Evolutionary conservation across 2,329 filamentous ascomycete species (phyloP).

Genomic region (Xylariales sp.): DNA sequence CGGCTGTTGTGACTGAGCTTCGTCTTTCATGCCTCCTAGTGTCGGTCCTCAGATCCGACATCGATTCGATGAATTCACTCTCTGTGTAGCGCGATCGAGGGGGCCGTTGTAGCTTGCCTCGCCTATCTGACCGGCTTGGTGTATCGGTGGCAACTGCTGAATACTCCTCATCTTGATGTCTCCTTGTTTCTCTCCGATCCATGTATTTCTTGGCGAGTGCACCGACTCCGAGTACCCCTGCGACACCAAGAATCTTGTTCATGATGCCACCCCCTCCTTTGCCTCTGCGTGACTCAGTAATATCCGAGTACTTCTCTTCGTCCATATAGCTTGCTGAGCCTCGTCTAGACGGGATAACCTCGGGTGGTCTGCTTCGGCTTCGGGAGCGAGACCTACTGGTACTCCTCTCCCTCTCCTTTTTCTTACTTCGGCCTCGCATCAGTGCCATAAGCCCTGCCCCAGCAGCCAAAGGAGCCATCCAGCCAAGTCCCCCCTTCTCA

Average conservation of each 20-base stretch:
- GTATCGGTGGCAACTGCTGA: conserved; percentile 60
- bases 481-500: conserved; percentile 32
- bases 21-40: conserved; percentile 20
- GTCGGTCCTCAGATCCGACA: too few relatives aligned
- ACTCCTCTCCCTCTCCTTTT: conserved; percentile 32
- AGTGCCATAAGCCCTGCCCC: conserved; percentile 46
- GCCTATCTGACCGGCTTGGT: conserved; percentile 42
- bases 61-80: conserved; percentile 47
- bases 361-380: conserved; percentile 33
- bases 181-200: conserved; percentile 43
- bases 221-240: conserved; percentile 58
- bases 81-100: conserved; percentile 27
- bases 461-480: conserved; percentile 50
- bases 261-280: conserved; percentile 61
- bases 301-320: conserved; percentile 65
- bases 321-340: conserved; percentile 55
- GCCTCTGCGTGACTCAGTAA: conserved; percentile 31
- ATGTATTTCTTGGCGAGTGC: conserved; percentile 57
- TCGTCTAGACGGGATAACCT: conserved; percentile 48
- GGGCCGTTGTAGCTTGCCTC: conserved; percentile 25
- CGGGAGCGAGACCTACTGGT: conserved; percentile 28
- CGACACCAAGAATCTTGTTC: conserved; percentile 55
- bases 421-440: conserved; percentile 38
- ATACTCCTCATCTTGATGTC: conserved; percentile 53
- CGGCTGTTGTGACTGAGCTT: conserved; percentile 8